Conservation (phyloP, 177 flowering plant genomes). For the Tripterygium wilfordii region DNA sequence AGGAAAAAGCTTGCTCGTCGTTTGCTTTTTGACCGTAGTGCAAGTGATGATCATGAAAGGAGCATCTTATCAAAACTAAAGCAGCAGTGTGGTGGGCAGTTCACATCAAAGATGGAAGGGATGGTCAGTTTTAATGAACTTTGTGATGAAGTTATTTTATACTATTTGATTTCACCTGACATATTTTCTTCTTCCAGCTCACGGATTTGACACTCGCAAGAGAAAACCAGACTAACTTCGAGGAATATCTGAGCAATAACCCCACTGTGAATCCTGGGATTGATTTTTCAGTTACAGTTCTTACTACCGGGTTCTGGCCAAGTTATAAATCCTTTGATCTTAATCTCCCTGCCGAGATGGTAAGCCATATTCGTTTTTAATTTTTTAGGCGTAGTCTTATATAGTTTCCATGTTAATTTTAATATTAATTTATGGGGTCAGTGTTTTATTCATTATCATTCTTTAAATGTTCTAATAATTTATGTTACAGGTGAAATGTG, state of each 20-base stretch:
- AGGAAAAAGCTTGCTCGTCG: slow-evolving; percentile 53
- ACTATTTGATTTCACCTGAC: neutral
- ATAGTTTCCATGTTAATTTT: no score
- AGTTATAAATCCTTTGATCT: no score
- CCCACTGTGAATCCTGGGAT: slow-evolving; percentile 33
- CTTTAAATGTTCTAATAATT: no score
- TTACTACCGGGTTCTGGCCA: slow-evolving; percentile 53
- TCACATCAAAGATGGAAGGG: slow-evolving; percentile 58
- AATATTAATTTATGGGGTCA: no score
- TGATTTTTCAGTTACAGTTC: slow-evolving; percentile 44
- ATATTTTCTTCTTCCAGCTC: slow-evolving; percentile 25
- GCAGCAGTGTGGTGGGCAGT: slow-evolving; percentile 57
- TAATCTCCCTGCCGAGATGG: slow-evolving; percentile 48
- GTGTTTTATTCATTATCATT: no score
- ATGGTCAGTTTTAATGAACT: slow-evolving; percentile 23
- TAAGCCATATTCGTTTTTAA: no score
- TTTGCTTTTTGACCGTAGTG: slow-evolving; percentile 47
- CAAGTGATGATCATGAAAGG: slow-evolving; percentile 52
- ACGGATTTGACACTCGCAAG: slow-evolving; percentile 48
- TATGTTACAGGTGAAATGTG: slow-evolving; percentile 43
- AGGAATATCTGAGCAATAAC: slow-evolving; percentile 34
- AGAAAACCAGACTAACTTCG: no score
- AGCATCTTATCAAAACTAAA: slow-evolving; percentile 45
- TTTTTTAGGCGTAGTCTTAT: no score
- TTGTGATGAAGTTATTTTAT: no score